Conservation (phyloP, 306 rosid species). For the Cucumis melo region DNA sequence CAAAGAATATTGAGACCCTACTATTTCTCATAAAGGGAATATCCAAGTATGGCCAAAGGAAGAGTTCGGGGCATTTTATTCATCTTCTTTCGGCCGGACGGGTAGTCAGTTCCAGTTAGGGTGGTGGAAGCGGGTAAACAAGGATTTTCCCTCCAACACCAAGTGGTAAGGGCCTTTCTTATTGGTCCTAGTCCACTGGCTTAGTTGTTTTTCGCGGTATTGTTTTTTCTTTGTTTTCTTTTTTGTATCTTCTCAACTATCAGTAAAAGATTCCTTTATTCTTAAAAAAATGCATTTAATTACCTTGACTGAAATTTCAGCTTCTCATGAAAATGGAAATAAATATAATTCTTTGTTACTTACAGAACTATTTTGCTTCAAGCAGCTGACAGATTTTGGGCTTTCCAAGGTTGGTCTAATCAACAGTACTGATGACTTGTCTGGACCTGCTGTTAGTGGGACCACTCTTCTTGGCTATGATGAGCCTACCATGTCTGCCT, state of each 20-base stretch:
- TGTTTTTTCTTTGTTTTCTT: too few species aligned
- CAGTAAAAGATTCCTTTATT: not conserved
- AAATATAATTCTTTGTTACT: not conserved
- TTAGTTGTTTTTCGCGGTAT: too few species aligned
- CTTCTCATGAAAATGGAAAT: not conserved
- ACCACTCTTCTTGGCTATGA: slow-evolving; percentile 67
- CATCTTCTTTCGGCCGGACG: too few species aligned
- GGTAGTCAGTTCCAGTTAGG: too few species aligned
- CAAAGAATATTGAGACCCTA: too few species aligned
- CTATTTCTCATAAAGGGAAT: too few species aligned
- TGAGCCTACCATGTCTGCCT: slow-evolving; percentile 39
- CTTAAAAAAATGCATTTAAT: not conserved
- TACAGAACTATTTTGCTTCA: slow-evolving; percentile 3
- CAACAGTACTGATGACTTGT: slow-evolving; percentile 96
- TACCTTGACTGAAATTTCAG: not conserved
- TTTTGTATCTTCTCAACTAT: not conserved
- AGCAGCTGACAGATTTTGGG: slow-evolving; percentile 95
- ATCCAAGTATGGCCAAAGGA: too few species aligned
- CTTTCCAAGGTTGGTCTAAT: slow-evolving; percentile 98
- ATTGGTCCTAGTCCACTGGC: too few species aligned
- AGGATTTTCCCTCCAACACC: too few species aligned
- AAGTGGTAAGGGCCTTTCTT: too few species aligned
- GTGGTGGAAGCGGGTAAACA: too few species aligned
- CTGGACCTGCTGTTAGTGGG: slow-evolving; percentile 86
- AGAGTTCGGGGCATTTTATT: too few species aligned